Evolutionary conservation across 257 asterid genomes (phyloP).

Genomic region (Agastache rugosa): DNA sequence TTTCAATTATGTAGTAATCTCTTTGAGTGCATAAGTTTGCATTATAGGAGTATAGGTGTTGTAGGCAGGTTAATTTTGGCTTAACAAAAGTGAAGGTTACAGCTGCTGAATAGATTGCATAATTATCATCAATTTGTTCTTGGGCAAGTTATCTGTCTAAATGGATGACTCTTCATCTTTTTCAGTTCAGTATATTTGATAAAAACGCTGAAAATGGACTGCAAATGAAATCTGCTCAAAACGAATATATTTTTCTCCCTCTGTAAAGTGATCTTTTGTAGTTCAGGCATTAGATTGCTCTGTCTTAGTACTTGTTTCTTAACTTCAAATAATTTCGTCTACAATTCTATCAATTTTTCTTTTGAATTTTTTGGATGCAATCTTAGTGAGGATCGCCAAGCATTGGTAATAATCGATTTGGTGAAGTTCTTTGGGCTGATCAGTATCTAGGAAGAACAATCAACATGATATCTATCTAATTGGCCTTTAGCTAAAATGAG

Average conservation of each 20-base stretch:
- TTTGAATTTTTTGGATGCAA: not conserved
- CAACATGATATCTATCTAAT: slow-evolving; percentile 9
- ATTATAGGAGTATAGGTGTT: not conserved
- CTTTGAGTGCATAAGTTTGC: slow-evolving; percentile 27
- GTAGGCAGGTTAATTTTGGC: slow-evolving; percentile 1
- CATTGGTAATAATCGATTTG: not conserved
- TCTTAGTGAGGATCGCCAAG: not conserved
- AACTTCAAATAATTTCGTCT: not conserved
- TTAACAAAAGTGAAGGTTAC: not conserved
- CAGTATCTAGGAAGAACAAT: not conserved
- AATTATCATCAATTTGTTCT: slow-evolving; percentile 10
- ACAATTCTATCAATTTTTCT: slow-evolving; percentile 16
- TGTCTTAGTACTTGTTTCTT: not conserved
- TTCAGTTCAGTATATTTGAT: not conserved
- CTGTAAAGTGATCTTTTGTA: not conserved
- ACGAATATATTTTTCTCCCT: not conserved
- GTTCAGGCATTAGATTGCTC: not conserved
- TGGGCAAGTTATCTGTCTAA: not conserved
- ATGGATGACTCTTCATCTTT: not conserved
- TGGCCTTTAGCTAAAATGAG: slow-evolving; percentile 7
- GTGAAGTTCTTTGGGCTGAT: slow-evolving; percentile 8
- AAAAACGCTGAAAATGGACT: too few relatives aligned
- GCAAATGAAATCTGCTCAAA: not conserved
- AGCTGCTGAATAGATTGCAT: slow-evolving; percentile 24
- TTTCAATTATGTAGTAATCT: not conserved